These are phyloP conservation scores for Acanthamoeba quina DNA, from an alignment of 208 protist species.

Conservation along the genomic window DNA sequence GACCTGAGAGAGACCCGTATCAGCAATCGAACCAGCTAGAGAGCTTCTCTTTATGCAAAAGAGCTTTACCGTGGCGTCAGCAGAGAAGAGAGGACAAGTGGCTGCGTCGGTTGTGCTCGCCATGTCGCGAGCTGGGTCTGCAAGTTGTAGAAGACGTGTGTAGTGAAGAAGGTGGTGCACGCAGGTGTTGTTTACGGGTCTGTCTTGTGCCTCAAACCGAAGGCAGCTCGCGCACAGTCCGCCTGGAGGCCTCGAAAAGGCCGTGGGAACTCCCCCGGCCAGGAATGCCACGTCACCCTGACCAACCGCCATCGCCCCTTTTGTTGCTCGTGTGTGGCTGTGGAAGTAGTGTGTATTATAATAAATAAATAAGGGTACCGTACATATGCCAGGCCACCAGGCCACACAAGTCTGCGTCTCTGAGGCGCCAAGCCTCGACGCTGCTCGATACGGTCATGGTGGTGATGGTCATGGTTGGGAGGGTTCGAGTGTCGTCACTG, in stretches of 20 bases:
- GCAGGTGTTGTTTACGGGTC: too few relatives aligned
- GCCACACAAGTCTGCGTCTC: not conserved
- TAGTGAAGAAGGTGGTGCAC: not conserved
- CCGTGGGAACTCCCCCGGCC: too few relatives aligned
- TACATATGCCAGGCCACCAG: not conserved
- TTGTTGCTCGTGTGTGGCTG: too few relatives aligned
- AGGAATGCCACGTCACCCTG: too few relatives aligned
- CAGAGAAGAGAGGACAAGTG: not conserved
- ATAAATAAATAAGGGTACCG: too few relatives aligned
- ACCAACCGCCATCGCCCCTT: too few relatives aligned
- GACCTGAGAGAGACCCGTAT: not conserved
- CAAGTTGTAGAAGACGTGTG: not conserved
- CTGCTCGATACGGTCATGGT: too few relatives aligned
- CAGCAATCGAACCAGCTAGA: not conserved
- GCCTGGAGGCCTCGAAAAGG: too few relatives aligned
- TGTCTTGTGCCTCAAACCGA: too few relatives aligned
- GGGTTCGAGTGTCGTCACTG: not conserved
- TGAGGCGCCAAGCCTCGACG: not conserved
- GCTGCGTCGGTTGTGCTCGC: too few relatives aligned
- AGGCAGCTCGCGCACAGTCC: too few relatives aligned
- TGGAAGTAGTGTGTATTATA: too few relatives aligned
- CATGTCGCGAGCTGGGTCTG: not conserved
- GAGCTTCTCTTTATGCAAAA: not conserved
- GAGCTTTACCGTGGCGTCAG: not conserved
- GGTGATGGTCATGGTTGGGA: not conserved